Evolutionary conservation across 1,284 basidiomycete species (phyloP).

Genomic region (Xerocomus tenax): DNA sequence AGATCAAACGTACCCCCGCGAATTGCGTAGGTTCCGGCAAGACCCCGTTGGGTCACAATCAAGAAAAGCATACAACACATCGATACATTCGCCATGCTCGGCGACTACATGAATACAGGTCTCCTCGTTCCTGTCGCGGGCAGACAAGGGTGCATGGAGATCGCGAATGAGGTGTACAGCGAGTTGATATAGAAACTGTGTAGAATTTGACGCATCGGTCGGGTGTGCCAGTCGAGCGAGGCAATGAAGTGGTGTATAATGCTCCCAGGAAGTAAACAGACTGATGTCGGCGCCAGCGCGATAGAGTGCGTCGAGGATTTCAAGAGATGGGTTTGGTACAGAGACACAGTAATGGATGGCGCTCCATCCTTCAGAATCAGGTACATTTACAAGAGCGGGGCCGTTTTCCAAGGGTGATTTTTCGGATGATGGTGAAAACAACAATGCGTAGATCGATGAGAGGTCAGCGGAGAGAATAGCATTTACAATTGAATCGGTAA

Average conservation of each 20-base stretch:
- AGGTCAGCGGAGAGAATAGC: slow-evolving; percentile 44
- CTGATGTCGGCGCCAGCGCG: slow-evolving; percentile 64
- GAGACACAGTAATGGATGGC: slow-evolving; percentile 61
- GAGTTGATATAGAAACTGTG: slow-evolving; percentile 45
- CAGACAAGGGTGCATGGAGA: slow-evolving; percentile 56
- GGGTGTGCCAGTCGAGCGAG: slow-evolving; percentile 48
- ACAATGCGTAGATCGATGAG: slow-evolving; percentile 43
- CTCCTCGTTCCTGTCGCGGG: slow-evolving; percentile 73
- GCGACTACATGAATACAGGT: slow-evolving; percentile 93
- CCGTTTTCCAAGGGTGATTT: slow-evolving; percentile 37
- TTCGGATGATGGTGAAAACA: slow-evolving; percentile 45
- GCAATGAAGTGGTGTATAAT: slow-evolving; percentile 62
- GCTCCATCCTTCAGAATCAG: slow-evolving; percentile 60
- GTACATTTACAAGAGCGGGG: slow-evolving; percentile 50
- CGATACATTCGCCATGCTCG: slow-evolving; percentile 69
- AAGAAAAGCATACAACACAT: slow-evolving; percentile 53
- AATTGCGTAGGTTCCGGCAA: slow-evolving; percentile 53
- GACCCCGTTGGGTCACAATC: slow-evolving; percentile 51
- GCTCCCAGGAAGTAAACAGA: slow-evolving; percentile 55
- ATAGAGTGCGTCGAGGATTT: slow-evolving; percentile 59
- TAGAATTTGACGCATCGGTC: slow-evolving; percentile 32
- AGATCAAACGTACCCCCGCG: slow-evolving; percentile 47
- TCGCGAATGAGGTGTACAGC: slow-evolving; percentile 58
- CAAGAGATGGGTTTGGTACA: slow-evolving; percentile 45
- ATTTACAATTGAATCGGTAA: slow-evolving; percentile 46